Evolutionary conservation across 78 protist species (phyloP).

Genomic region (Dictyostelium citrinum): DNA sequence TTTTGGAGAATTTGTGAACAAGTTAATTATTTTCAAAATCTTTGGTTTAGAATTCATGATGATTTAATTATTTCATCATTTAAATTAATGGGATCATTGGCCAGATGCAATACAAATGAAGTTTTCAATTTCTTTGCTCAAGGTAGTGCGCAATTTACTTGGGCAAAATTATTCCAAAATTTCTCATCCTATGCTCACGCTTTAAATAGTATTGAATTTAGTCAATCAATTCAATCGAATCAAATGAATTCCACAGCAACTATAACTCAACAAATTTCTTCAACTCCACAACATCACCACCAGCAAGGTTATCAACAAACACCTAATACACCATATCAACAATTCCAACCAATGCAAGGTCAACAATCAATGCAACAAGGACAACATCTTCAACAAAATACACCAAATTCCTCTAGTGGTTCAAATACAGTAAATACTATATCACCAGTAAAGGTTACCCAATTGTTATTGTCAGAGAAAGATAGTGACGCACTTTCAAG

Average conservation of each 20-base stretch:
- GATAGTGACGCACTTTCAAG: constrained; percentile 38
- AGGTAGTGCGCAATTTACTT: constrained; percentile 16
- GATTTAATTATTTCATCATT: constrained; percentile 27
- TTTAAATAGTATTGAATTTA: not conserved
- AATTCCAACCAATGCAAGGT: not conserved
- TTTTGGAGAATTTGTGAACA: constrained; percentile 29
- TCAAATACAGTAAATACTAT: not conserved
- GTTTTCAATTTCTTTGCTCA: constrained; percentile 50
- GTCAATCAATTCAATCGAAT: not conserved
- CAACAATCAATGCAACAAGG: not conserved
- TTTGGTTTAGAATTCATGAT: constrained; percentile 37
- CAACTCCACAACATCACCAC: not conserved
- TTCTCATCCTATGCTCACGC: constrained; percentile 1
- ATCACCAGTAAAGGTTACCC: not conserved
- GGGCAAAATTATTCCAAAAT: constrained; percentile 26
- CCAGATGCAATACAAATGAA: constrained; percentile 26
- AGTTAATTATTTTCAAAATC: not conserved
- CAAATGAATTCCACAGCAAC: not conserved
- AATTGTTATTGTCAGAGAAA: not conserved
- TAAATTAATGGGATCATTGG: constrained; percentile 42
- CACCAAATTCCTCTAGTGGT: not conserved
- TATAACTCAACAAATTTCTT: not conserved
- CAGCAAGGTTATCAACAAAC: not conserved
- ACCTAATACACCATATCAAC: not conserved
- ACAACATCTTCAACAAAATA: not conserved